A percentile compares a stretch with the other conserved stretches of the same genome.
Conservation (phyloP, 352 stramenopile species). For the Pythium aquatile region DNA sequence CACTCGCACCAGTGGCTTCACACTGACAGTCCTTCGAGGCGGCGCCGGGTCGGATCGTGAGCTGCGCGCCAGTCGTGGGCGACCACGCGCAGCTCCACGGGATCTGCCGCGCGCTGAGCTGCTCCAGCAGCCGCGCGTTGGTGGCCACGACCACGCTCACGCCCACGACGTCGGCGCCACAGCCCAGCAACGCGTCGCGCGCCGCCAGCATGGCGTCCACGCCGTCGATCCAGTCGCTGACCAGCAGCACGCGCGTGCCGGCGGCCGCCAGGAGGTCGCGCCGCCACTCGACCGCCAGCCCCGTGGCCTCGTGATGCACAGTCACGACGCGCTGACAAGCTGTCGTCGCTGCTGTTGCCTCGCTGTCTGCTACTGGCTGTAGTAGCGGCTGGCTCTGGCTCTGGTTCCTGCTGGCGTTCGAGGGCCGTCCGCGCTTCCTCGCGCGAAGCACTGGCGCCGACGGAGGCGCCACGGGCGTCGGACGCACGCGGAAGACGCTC, state of each 20-base stretch:
- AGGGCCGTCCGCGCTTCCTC: constrained; percentile 20
- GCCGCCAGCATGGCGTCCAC: constrained; percentile 43
- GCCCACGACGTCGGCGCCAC: constrained; percentile 50
- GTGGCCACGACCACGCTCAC: constrained; percentile 48
- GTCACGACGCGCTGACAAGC: constrained; percentile 7
- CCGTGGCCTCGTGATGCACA: constrained; percentile 4
- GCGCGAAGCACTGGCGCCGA: neutral
- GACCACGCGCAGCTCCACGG: constrained; percentile 50
- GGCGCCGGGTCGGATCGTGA: constrained; percentile 18
- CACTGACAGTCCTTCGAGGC: constrained; percentile 11
- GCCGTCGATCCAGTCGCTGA: constrained; percentile 58
- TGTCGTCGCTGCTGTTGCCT: neutral
- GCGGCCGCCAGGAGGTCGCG: constrained; percentile 5
- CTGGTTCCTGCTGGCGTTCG: neutral
- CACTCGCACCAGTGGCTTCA: neutral
- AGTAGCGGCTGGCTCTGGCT: neutral
- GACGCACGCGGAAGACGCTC: constrained; percentile 25
- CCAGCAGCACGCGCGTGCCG: constrained; percentile 24
- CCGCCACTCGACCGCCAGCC: constrained; percentile 14
- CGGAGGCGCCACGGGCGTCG: neutral
- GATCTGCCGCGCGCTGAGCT: constrained; percentile 40
- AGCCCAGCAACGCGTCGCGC: constrained; percentile 35
- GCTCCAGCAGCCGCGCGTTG: constrained; percentile 31
- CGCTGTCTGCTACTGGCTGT: neutral
- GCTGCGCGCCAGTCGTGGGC: constrained; percentile 32